Evolutionary conservation across 805 yeast species (phyloP).

Genomic region (Ogataea henricii): DNA sequence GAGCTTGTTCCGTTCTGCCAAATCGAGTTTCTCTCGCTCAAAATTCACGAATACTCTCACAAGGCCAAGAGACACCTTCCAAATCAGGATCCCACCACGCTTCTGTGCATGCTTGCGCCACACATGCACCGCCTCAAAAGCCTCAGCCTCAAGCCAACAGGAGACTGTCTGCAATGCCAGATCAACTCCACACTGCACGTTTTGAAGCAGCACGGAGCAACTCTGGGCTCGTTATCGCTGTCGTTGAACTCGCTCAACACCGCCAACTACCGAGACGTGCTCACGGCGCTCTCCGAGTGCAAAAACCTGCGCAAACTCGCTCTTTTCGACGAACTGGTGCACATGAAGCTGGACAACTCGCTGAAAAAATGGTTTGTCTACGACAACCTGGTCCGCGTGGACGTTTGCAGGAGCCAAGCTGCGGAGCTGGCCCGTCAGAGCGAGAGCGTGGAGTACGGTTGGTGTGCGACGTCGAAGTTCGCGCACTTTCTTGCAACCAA

Average conservation of each 20-base stretch:
- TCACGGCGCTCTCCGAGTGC: constrained; percentile 6
- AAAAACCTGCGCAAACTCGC: constrained; percentile 17
- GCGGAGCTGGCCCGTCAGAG: constrained; percentile 25
- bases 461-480: constrained; percentile 22
- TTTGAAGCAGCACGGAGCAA: constrained; percentile 6
- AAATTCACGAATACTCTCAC: constrained; percentile 32
- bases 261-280: constrained; percentile 12
- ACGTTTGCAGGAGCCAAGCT: constrained; percentile 20
- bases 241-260: constrained; percentile 23
- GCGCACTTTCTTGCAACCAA: constrained; percentile 22
- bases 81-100: constrained; percentile 2
- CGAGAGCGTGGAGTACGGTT: constrained; percentile 16
- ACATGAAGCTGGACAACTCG: constrained; percentile 19
- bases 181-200: constrained; percentile 19
- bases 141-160: constrained; percentile 28
- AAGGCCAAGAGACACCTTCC: constrained; percentile 20
- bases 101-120: constrained; percentile 19
- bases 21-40: constrained; percentile 16
- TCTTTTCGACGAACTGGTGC: constrained; percentile 27
- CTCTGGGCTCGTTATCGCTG: constrained; percentile 18
- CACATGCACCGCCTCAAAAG: constrained; percentile 19
- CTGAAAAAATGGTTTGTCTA: constrained; percentile 30
- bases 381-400: constrained; percentile 23
- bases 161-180: constrained; percentile 33
- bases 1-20: constrained; percentile 13